Base-by-base conservation (phyloP, 2,329 filamentous ascomycete species). In the Trichoderma cornu-damae region DNA sequence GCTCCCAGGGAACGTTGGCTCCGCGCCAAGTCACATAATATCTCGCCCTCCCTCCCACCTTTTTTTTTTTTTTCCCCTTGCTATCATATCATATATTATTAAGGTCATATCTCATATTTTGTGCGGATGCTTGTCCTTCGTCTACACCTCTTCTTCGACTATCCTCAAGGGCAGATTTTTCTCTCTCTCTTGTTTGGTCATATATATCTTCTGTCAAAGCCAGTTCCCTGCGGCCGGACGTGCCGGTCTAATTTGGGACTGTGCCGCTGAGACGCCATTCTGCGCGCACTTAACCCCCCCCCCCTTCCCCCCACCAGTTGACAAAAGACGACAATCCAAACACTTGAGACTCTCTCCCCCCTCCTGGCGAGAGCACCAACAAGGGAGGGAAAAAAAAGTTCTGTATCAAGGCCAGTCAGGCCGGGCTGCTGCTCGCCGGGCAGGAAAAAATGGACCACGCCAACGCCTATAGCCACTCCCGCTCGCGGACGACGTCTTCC, bases 401-500 rank as follows among this genome's bases (percentile, higher is more conserved):
- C 7, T 26, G 24, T n/a, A 28, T 46, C 26, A 7, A 22, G 35
- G 47, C 22, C 22, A 18, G 34, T 35, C 28, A 24, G 49, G 34
- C 24, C 28, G 16, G 49, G 37, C 37, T 42, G 34, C 37, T 22
- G 26, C 14, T 43, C 26, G 16, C 28, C 18, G 26, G n/a, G 37
- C 26, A 44, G 50, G 40, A 53, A 44, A 53, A 44, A 44, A 66
- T 71, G 62, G 69, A 72, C 58, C 69, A 69, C 38, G 63, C 67
- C 49, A 67, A 63, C 61, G 64, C 73, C 61, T 82, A 82, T 68
- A 72, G 75, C 55, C 81, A 83, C 63, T 81, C 79, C 34, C 75
- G 79, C 64, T 75, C 79, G 52, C 75, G 80, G 66, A 82, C 80
- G n/a, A 78, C 75, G 12, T 83, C 81, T 2, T 84, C 82, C 60